Conservation (phyloP, 2,329 filamentous ascomycete genomes). For the Hypoxylon sp. region DNA sequence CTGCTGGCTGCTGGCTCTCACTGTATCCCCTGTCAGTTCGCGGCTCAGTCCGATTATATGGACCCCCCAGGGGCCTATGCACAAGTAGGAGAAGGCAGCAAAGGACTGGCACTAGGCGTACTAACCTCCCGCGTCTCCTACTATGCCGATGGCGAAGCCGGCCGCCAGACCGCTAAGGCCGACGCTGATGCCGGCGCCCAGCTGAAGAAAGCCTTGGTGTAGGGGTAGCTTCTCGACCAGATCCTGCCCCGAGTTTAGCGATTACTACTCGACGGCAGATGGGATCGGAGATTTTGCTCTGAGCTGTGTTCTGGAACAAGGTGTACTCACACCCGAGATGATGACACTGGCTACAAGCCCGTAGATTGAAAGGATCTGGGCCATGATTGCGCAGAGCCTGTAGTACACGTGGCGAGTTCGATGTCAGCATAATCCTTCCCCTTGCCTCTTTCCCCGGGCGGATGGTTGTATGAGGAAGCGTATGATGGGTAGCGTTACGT, state of each 20-base stretch:
- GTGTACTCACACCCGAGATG: constrained; percentile 52
- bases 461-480: neutral
- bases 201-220: constrained; percentile 59
- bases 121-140: constrained; percentile 60
- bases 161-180: constrained; percentile 61
- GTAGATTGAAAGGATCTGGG: constrained; percentile 62
- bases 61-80: neutral
- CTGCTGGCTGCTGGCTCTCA: constrained; percentile 61
- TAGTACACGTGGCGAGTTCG: neutral
- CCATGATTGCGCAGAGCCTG: constrained; percentile 60
- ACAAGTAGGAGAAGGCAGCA: neutral
- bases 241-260: constrained; percentile 25
- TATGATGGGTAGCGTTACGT: constrained; percentile 42
- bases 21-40: constrained; percentile 42
- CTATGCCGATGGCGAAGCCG: constrained; percentile 61
- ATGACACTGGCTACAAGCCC: constrained; percentile 61
- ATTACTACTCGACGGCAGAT: neutral
- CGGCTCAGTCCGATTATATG: neutral
- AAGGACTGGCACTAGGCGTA: constrained; percentile 11
- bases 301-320: neutral
- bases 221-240: constrained; percentile 58
- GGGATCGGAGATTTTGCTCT: neutral
- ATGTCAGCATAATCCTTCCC: constrained; percentile 25
- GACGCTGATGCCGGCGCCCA: constrained; percentile 59
- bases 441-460: neutral